A percentile compares a stretch with the other conserved stretches of the same genome.
phyloP scores from a whole-genome alignment of 1,284 basidiomycete species.

The Termitomyces sp. region DNA sequence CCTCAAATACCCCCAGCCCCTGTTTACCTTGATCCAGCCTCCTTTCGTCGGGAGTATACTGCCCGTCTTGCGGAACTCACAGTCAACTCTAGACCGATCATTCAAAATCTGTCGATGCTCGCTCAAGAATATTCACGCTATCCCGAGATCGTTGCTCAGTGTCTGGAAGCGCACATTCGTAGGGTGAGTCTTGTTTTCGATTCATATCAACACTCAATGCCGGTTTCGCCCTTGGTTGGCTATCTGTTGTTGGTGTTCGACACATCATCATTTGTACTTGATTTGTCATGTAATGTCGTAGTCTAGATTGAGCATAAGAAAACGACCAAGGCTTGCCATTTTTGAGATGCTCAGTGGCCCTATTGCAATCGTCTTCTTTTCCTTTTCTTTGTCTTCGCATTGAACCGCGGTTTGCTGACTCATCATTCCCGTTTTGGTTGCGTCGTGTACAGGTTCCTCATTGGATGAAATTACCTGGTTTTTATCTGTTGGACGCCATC shows the following conservation, averaged over 20 bases:
- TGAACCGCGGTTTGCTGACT: conserved; percentile 58
- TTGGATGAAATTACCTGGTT: conserved; percentile 87
- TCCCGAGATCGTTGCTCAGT: conserved; percentile 81
- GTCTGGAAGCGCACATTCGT: conserved; percentile 84
- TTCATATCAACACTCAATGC: conserved; percentile 15
- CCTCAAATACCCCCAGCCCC: conserved; percentile 38
- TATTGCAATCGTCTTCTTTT: conserved; percentile 23
- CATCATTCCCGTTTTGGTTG: conserved; percentile 40
- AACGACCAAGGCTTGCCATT: conserved; percentile 25
- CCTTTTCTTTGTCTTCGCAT: conserved; percentile 21
- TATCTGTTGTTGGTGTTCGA: conserved; percentile 14
- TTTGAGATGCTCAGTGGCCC: conserved; percentile 1
- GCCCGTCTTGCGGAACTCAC: conserved; percentile 79
- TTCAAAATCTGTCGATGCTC: conserved; percentile 91
- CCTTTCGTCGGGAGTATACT: conserved; percentile 79
- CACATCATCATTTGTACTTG: conserved; percentile 14
- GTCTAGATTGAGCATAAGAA: conserved; percentile 32
- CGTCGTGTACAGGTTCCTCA: conserved; percentile 69
- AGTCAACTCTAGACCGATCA: conserved; percentile 94
- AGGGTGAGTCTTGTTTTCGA: conserved; percentile 62
- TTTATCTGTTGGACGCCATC: conserved; percentile 96
- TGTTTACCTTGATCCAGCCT: conserved; percentile 59
- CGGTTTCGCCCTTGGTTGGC: conserved; percentile 20
- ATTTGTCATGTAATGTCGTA: conserved; percentile 30
- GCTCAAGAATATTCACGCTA: conserved; percentile 83